Percentiles rank a stretch among this genome's conserved stretches.
These are phyloP conservation scores for Ogataea degrootiae DNA, from an alignment of 805 yeast genomes.

Conservation along the genomic window DNA sequence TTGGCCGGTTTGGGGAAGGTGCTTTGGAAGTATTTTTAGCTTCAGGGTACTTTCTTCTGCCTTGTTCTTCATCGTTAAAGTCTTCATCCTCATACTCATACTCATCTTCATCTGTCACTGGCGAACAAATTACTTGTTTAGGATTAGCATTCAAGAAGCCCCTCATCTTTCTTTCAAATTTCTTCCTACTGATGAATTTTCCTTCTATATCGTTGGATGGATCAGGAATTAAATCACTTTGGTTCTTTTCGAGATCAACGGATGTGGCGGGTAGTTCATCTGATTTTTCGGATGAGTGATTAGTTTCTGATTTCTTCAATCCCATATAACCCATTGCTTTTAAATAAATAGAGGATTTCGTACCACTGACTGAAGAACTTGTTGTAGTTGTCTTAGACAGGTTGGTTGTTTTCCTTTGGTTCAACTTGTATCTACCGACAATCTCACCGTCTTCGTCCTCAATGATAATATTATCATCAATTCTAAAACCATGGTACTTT, in stretches of 20 bases:
- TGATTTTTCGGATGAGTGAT: not conserved
- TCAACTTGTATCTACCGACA: slow-evolving; percentile 73
- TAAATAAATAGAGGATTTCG: slow-evolving; percentile 10
- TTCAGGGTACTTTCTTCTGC: too few species aligned
- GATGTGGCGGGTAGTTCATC: slow-evolving; percentile 4
- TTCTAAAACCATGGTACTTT: slow-evolving; percentile 64
- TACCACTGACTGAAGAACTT: slow-evolving; percentile 4
- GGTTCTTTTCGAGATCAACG: slow-evolving; percentile 19
- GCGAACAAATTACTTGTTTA: slow-evolving; percentile 10
- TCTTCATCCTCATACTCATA: not conserved
- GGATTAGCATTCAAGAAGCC: slow-evolving; percentile 23
- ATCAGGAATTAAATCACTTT: slow-evolving; percentile 20
- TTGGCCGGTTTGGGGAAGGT: not conserved
- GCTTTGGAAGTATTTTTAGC: too few species aligned
- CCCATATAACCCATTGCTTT: slow-evolving; percentile 25
- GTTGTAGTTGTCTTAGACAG: not conserved
- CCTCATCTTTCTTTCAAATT: slow-evolving; percentile 23
- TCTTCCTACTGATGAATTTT: slow-evolving; percentile 5
- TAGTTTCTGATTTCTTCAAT: slow-evolving; percentile 13
- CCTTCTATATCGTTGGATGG: not conserved
- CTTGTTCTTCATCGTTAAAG: too few species aligned
- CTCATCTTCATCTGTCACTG: not conserved
- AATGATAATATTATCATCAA: slow-evolving; percentile 71
- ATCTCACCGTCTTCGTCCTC: slow-evolving; percentile 93
- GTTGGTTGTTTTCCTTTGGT: slow-evolving; percentile 31